Conservation (phyloP, 2,329 filamentous ascomycete species). For the Paecilomyces dactylethromorphus region DNA sequence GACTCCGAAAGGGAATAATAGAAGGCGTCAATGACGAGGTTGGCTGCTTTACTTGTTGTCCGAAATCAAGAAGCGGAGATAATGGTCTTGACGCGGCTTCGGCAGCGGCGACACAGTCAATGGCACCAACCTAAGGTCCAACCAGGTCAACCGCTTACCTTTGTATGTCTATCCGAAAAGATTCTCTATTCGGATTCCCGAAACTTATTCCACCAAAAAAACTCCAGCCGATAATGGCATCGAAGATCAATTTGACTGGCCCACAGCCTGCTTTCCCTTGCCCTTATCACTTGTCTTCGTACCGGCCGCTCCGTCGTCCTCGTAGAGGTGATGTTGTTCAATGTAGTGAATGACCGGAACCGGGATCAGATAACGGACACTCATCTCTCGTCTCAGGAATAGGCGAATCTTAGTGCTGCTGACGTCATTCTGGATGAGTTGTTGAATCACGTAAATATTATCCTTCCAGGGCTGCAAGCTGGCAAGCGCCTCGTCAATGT, state of each 20-base stretch:
- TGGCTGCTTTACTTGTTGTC: neutral
- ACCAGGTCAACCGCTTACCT: neutral
- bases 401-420: constrained; percentile 77
- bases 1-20: neutral
- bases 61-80: neutral
- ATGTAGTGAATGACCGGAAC: constrained; percentile 70
- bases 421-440: constrained; percentile 81
- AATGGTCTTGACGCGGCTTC: neutral
- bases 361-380: constrained; percentile 70
- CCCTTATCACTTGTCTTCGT: constrained; percentile 25
- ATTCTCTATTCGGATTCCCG: neutral
- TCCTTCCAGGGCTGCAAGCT: constrained; percentile 74
- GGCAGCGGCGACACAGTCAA: neutral
- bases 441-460: constrained; percentile 81
- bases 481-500: constrained; percentile 81
- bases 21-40: neutral
- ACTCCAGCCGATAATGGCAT: neutral
- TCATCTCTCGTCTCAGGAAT: constrained; percentile 73
- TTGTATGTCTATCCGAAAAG: neutral
- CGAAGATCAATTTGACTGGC: constrained; percentile 18
- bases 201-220: neutral
- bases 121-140: neutral
- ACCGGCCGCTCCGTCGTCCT: constrained; percentile 38
- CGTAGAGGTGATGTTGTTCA: constrained; percentile 59
- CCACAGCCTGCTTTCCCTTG: constrained; percentile 20